These are phyloP conservation scores for Coemansia sp. DNA, from an alignment of 192 early-diverging fungal species.

Conservation along the genomic window DNA sequence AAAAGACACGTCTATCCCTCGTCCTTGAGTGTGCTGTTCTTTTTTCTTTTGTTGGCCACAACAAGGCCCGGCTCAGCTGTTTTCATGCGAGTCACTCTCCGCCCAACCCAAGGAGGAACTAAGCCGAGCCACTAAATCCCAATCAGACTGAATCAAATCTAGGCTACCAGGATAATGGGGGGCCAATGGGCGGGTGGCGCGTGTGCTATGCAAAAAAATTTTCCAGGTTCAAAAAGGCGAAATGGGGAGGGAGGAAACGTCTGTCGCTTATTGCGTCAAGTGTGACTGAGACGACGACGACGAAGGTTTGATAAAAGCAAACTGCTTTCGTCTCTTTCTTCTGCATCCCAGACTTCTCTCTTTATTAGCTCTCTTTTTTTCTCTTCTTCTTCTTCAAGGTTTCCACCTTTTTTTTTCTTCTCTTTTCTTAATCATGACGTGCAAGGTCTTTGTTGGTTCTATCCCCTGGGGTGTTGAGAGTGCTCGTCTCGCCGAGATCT, in stretches of 20 bases:
- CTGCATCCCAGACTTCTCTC: background rate
- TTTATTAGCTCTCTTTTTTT: background rate
- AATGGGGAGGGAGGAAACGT: background rate
- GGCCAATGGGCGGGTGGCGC: background rate
- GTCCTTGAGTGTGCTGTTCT: background rate
- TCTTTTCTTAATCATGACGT: constrained; percentile 6
- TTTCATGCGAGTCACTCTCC: background rate
- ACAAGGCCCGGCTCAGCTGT: background rate
- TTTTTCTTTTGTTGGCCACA: background rate
- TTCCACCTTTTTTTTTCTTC: background rate
- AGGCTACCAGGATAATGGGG: background rate
- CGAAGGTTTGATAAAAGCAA: background rate
- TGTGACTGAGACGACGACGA: background rate
- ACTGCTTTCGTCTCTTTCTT: background rate
- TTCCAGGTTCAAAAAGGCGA: no score
- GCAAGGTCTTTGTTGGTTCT: constrained; percentile 66
- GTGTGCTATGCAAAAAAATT: background rate
- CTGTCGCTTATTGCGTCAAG: background rate
- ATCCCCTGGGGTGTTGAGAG: constrained; percentile 68
- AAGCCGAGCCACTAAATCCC: background rate
- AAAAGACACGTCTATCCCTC: background rate
- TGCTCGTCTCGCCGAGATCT: constrained; percentile 60
- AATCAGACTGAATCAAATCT: background rate
- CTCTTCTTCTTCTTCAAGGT: background rate
- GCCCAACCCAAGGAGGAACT: background rate